phyloP scores from a whole-genome alignment of 345 rosid genomes.

The Acer yangbiense region DNA sequence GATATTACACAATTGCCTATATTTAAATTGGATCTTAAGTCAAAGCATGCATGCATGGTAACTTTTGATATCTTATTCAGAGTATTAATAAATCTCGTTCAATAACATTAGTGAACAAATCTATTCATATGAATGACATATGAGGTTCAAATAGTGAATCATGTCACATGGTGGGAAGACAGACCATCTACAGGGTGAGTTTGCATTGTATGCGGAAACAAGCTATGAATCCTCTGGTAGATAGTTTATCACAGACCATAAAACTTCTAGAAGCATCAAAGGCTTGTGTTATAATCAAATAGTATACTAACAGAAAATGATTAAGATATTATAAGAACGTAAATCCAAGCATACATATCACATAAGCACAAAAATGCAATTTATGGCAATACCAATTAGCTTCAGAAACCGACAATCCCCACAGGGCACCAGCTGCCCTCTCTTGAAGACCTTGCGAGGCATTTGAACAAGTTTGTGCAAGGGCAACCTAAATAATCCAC shows the following conservation, averaged over 20 bases:
- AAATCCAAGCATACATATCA: neutral
- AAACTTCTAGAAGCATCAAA: neutral
- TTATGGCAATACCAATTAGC: conserved; percentile 63
- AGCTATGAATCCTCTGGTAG: neutral
- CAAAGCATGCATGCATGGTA: neutral
- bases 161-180: neutral
- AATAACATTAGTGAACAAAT: neutral
- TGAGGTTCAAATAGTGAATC: neutral
- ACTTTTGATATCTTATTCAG: neutral
- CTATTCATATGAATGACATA: neutral
- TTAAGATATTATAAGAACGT: neutral
- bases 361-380: neutral
- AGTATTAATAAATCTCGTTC: neutral
- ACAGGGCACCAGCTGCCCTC: conserved; percentile 98
- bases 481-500: conserved; percentile 60
- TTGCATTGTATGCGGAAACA: neutral
- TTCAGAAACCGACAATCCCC: conserved; percentile 96
- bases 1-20: neutral
- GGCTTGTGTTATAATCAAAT: neutral
- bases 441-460: conserved; percentile 96
- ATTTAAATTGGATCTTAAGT: neutral
- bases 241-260: conserved; percentile 6
- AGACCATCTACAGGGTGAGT: neutral
- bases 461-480: conserved; percentile 83
- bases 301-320: neutral